Evolutionary conservation across 2,329 filamentous ascomycete genomes (phyloP).

Genomic region (Claviceps cyperi): DNA sequence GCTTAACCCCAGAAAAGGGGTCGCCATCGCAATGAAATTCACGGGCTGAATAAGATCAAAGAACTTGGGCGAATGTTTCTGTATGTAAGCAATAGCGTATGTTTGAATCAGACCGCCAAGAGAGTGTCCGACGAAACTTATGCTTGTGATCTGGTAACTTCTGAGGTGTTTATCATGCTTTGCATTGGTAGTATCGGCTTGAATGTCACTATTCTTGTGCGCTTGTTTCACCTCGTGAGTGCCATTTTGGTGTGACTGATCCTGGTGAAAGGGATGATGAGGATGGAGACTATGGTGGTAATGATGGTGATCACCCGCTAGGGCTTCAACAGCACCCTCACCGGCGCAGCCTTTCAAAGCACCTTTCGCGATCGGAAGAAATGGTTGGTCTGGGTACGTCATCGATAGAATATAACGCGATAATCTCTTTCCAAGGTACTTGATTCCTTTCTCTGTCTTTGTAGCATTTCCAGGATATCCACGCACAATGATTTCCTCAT

Average conservation of each 20-base stretch:
- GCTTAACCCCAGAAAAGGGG: constrained; percentile 79
- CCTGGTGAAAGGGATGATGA: constrained; percentile 23
- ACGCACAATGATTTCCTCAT: constrained; percentile 76
- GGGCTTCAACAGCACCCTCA: constrained; percentile 26
- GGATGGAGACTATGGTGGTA: not conserved
- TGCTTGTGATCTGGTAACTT: constrained; percentile 77
- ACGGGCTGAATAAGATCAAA: constrained; percentile 75
- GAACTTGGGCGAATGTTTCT: constrained; percentile 86
- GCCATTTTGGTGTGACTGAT: constrained; percentile 27
- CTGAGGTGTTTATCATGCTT: constrained; percentile 33
- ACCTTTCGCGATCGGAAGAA: constrained; percentile 48
- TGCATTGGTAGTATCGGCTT: constrained; percentile 37
- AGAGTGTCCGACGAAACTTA: constrained; percentile 88
- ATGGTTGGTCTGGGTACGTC: constrained; percentile 90
- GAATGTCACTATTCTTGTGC: constrained; percentile 49
- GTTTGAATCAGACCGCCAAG: constrained; percentile 82
- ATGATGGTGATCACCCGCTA: constrained; percentile 21
- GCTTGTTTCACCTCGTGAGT: constrained; percentile 28
- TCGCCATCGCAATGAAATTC: constrained; percentile 80
- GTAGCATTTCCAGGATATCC: constrained; percentile 84
- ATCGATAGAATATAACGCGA: constrained; percentile 81
- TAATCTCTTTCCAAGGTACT: constrained; percentile 87
- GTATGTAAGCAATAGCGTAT: constrained; percentile 90
- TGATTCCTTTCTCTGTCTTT: constrained; percentile 86
- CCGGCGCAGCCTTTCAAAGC: constrained; percentile 18